Conservation (phyloP, 2,329 filamentous ascomycete genomes). For the Apiospora malaysiana region DNA sequence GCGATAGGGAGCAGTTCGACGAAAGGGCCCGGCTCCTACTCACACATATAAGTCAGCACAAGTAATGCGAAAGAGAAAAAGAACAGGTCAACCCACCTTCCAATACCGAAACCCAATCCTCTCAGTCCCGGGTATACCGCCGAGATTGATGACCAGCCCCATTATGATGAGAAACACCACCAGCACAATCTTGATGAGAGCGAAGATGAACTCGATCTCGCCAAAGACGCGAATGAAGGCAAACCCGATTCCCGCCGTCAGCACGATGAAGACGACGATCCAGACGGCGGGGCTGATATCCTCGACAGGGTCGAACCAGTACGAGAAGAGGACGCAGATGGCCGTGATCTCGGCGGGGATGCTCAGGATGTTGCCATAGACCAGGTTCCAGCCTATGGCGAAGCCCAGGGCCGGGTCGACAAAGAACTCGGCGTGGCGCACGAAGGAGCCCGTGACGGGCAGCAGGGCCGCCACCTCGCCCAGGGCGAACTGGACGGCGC, state of each 20-base stretch:
- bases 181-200: slow-evolving; percentile 62
- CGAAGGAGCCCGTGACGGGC: slow-evolving; percentile 78
- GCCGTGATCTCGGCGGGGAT: slow-evolving; percentile 66
- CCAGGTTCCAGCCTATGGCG: slow-evolving; percentile 71
- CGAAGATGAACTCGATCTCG: slow-evolving; percentile 65
- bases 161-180: slow-evolving; percentile 69
- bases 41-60: neutral
- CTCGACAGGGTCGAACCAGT: slow-evolving; percentile 59
- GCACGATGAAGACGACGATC: slow-evolving; percentile 61
- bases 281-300: slow-evolving; percentile 59
- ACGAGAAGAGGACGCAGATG: slow-evolving; percentile 58
- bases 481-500: slow-evolving; percentile 79
- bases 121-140: slow-evolving; percentile 63
- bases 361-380: slow-evolving; percentile 60
- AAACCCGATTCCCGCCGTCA: slow-evolving; percentile 54
- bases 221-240: slow-evolving; percentile 61
- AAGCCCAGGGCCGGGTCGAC: slow-evolving; percentile 83
- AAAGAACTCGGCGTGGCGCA: slow-evolving; percentile 80
- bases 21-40: slow-evolving; percentile 64
- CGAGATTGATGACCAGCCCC: slow-evolving; percentile 65
- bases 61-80: neutral
- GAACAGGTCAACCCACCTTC: slow-evolving; percentile 43
- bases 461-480: slow-evolving; percentile 88
- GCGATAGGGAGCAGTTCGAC: slow-evolving; percentile 63
- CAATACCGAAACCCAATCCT: slow-evolving; percentile 73